Conservation (phyloP, 106 monocot genomes). For the Ottelia alismoides region DNA sequence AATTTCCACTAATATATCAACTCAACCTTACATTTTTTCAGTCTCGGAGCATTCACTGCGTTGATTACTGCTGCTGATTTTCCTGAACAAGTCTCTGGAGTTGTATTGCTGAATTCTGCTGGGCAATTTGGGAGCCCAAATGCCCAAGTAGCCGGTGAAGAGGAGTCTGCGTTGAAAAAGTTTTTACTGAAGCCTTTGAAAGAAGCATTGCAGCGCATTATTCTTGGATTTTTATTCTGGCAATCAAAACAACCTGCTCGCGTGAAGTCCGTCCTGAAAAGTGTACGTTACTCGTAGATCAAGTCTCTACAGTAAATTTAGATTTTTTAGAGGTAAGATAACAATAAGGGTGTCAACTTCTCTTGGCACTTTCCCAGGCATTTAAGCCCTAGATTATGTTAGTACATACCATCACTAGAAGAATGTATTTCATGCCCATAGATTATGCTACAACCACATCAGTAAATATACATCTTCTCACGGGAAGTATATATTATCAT, state of each 20-base stretch:
- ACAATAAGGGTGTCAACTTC: too few species aligned
- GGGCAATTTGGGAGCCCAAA: constrained; percentile 67
- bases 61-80: constrained; percentile 70
- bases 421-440: too few species aligned
- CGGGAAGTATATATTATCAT: too few species aligned
- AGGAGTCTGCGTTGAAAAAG: constrained; percentile 26
- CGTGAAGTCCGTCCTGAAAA: constrained; percentile 71
- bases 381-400: too few species aligned
- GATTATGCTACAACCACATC: too few species aligned
- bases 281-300: constrained; percentile 57
- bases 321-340: too few species aligned
- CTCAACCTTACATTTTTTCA: too few species aligned
- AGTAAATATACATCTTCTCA: too few species aligned
- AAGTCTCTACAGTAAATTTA: too few species aligned
- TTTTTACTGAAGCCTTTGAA: constrained; percentile 69
- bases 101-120: constrained; percentile 83
- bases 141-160: constrained; percentile 6
- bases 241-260: constrained; percentile 91
- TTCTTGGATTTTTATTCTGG: constrained; percentile 84
- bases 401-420: too few species aligned
- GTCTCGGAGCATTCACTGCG: constrained; percentile 92
- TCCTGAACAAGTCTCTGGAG: constrained; percentile 38
- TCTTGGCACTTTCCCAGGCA: neutral
- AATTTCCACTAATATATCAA: too few species aligned
- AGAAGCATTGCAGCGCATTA: constrained; percentile 56